phyloP scores from a whole-genome alignment of 352 stramenopile species.

The Phytophthora agathidicida region DNA sequence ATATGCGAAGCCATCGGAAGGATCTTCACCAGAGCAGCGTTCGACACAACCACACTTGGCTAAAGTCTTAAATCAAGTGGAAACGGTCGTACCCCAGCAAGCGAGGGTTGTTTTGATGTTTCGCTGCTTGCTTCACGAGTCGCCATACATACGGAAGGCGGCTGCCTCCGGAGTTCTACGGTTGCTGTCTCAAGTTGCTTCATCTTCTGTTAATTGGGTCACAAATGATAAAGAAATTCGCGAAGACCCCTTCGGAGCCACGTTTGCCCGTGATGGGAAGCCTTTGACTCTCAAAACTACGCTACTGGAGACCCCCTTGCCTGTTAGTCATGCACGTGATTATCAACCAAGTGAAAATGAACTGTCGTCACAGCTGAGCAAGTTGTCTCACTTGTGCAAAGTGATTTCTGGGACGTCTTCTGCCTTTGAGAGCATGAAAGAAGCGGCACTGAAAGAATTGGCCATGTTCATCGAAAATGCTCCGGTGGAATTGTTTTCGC shows the following conservation, averaged over 20 bases:
- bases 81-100: slow-evolving; percentile 22
- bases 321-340: slow-evolving; percentile 15
- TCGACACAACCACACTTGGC: slow-evolving; percentile 42
- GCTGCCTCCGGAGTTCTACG: slow-evolving; percentile 46
- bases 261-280: slow-evolving; percentile 11
- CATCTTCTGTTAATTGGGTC: slow-evolving; percentile 15
- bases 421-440: slow-evolving; percentile 31
- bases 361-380: slow-evolving; percentile 37
- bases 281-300: slow-evolving; percentile 20
- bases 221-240: slow-evolving; percentile 27
- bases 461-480: slow-evolving; percentile 32
- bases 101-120: slow-evolving; percentile 40
- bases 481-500: slow-evolving; percentile 26
- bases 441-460: slow-evolving; percentile 41
- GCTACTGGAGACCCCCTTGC: slow-evolving; percentile 38
- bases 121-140: slow-evolving; percentile 59
- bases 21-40: slow-evolving; percentile 21
- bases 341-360: slow-evolving; percentile 35
- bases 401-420: slow-evolving; percentile 30
- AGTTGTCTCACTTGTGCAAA: slow-evolving; percentile 36
- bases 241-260: slow-evolving; percentile 38
- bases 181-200: slow-evolving; percentile 34
- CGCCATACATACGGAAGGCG: slow-evolving; percentile 51
- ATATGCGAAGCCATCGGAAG: slow-evolving; percentile 46
- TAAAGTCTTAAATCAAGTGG: slow-evolving; percentile 49